Percentiles rank a stretch among this genome's conserved stretches.
phyloP scores from a whole-genome alignment of 805 yeast species.

The Barnettozyma californica region DNA sequence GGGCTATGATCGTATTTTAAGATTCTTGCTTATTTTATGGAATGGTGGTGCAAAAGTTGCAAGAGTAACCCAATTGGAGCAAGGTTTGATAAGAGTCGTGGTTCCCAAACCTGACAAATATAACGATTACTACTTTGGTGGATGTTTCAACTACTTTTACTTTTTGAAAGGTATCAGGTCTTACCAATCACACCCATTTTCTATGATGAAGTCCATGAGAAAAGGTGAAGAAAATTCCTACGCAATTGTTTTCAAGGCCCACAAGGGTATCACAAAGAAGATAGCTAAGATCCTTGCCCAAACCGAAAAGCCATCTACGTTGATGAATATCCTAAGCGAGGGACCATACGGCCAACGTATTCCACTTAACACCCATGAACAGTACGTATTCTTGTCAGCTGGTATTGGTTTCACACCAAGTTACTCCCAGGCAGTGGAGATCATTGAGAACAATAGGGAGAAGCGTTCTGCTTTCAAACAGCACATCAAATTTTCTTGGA shows the following conservation, averaged over 20 bases:
- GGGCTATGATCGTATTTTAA: conserved; percentile 58
- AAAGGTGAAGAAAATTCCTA: conserved; percentile 26
- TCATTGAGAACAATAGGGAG: conserved; percentile 16
- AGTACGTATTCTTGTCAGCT: conserved; percentile 40
- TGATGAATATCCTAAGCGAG: conserved; percentile 41
- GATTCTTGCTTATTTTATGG: conserved; percentile 47
- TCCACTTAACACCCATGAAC: conserved; percentile 34
- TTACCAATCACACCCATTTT: conserved; percentile 70
- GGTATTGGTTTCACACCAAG: conserved; percentile 51
- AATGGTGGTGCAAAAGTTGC: conserved; percentile 60
- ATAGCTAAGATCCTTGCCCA: conserved; percentile 30
- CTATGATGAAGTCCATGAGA: conserved; percentile 41
- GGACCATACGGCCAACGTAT: conserved; percentile 57
- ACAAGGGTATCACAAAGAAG: conserved; percentile 50
- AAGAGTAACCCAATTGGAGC: conserved; percentile 25
- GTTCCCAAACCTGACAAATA: conserved; percentile 40
- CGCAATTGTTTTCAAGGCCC: conserved; percentile 41
- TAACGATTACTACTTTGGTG: conserved; percentile 40
- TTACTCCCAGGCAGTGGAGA: conserved; percentile 35
- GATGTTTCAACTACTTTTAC: conserved; percentile 51
- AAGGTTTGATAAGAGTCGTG: conserved; percentile 36
- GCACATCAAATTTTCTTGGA: conserved; percentile 54
- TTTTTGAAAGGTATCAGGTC: conserved; percentile 38
- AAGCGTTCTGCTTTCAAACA: conserved; percentile 11
- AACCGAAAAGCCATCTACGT: conserved; percentile 28